Conservation (phyloP, 2,329 filamentous ascomycete species). For the Colletotrichum salicis region DNA sequence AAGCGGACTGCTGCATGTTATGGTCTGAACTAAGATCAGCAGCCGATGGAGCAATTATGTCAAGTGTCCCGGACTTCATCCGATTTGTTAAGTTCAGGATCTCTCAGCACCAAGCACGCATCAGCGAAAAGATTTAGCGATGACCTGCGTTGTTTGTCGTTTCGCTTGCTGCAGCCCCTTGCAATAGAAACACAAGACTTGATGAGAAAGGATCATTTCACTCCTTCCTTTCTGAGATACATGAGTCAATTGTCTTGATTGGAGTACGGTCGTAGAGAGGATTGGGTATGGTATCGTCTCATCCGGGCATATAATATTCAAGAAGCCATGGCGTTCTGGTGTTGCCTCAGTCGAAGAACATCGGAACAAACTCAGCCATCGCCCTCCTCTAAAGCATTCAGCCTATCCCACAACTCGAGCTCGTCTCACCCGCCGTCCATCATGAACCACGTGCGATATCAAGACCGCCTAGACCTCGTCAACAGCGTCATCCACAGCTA, state of each 20-base stretch:
- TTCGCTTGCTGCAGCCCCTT: neutral
- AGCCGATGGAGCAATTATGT: no score
- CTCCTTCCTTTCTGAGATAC: neutral
- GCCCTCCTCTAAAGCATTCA: neutral
- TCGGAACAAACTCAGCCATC: neutral
- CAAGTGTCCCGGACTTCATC: neutral
- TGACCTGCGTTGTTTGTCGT: neutral
- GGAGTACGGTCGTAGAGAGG: neutral
- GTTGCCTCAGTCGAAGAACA: neutral
- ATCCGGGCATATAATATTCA: fast-evolving
- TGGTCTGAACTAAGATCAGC: neutral
- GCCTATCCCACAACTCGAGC: neutral
- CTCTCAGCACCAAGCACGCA: neutral
- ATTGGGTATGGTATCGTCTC: neutral
- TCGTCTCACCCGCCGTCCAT: neutral
- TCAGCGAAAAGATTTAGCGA: neutral
- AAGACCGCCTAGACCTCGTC: constrained; percentile 8
- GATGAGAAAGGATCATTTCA: fast-evolving
- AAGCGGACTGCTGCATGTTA: neutral
- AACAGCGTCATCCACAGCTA: neutral
- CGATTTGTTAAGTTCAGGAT: neutral
- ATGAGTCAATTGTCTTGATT: neutral
- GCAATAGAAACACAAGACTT: neutral
- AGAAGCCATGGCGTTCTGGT: neutral
- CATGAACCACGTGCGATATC: constrained; percentile 9